A percentile compares a stretch with the other conserved stretches of the same genome.
These are phyloP conservation scores for Exserohilum turcica DNA, from an alignment of 2,329 filamentous ascomycete species.

Conservation along the genomic window DNA sequence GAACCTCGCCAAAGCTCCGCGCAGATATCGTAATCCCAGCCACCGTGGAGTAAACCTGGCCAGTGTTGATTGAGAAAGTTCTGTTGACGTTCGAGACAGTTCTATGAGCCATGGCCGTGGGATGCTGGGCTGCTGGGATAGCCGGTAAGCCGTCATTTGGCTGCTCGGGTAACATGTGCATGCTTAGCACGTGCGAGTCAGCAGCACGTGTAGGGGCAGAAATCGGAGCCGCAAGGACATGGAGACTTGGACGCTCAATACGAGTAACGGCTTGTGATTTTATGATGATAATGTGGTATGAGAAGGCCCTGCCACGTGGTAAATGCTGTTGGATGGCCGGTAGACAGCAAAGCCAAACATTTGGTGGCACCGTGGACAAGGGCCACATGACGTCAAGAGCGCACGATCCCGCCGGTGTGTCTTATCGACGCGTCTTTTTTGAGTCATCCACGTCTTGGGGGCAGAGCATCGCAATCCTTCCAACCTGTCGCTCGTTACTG, in stretches of 20 bases:
- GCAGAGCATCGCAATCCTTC: not conserved
- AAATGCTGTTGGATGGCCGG: not conserved
- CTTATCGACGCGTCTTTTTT: not conserved
- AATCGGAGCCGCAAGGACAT: not conserved
- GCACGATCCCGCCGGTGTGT: constrained; percentile 2
- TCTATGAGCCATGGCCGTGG: constrained; percentile 1
- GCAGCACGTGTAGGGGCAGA: not conserved
- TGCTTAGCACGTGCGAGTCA: not conserved
- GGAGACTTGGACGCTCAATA: not conserved
- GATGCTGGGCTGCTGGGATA: not conserved
- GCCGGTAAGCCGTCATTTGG: not conserved
- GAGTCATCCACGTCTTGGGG: not conserved
- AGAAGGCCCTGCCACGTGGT: not conserved
- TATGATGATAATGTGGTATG: not conserved
- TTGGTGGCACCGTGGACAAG: not conserved
- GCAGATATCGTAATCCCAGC: constrained; percentile 11
- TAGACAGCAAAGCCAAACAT: not conserved
- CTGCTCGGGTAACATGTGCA: constrained; percentile 3
- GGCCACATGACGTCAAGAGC: constrained; percentile 8
- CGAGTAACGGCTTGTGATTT: not conserved
- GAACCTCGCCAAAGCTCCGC: constrained; percentile 9
- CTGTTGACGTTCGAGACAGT: constrained; percentile 5
- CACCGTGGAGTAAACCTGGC: constrained; percentile 5
- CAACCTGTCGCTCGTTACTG: not conserved
- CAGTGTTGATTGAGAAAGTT: not conserved